Percentiles rank a stretch among this genome's conserved stretches.
Conservation (phyloP, 2,329 filamentous ascomycete species). For the Monilinia fructigena region DNA sequence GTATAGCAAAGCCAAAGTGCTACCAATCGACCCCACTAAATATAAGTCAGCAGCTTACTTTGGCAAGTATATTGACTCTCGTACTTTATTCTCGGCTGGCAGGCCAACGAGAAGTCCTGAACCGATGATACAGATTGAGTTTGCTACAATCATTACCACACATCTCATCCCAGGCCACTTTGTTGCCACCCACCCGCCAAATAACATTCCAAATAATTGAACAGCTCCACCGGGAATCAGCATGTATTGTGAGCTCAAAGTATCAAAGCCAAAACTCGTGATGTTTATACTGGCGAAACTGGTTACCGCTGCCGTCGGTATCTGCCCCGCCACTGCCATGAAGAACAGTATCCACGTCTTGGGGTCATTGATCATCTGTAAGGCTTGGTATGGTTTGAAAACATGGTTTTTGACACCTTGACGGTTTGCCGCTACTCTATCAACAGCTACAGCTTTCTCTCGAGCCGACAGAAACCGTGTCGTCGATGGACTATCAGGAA, state of each 20-base stretch:
- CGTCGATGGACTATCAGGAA: slow-evolving; percentile 50
- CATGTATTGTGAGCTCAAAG: slow-evolving; percentile 40
- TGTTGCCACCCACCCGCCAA: slow-evolving; percentile 50
- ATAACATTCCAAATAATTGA: slow-evolving; percentile 52
- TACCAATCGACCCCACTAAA: slow-evolving; percentile 53
- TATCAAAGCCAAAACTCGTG: slow-evolving; percentile 40
- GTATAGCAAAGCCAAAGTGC: slow-evolving; percentile 55
- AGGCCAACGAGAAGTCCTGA: slow-evolving; percentile 51
- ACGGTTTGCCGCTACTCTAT: slow-evolving; percentile 18
- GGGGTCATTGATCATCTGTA: slow-evolving; percentile 42
- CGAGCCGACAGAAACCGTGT: slow-evolving; percentile 33
- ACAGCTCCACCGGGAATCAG: slow-evolving; percentile 63
- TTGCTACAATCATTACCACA: slow-evolving; percentile 53
- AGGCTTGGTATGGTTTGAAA: slow-evolving; percentile 42
- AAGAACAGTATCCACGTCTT: slow-evolving; percentile 35
- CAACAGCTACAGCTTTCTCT: neutral
- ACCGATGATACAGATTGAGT: slow-evolving; percentile 53
- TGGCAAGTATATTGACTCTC: neutral
- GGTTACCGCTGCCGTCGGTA: slow-evolving; percentile 42
- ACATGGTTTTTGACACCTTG: slow-evolving; percentile 36
- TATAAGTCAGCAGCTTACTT: slow-evolving; percentile 4
- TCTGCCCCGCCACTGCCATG: slow-evolving; percentile 36
- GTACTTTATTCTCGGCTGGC: slow-evolving; percentile 35
- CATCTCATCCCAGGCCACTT: slow-evolving; percentile 48
- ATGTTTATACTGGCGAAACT: slow-evolving; percentile 45